These are phyloP conservation scores for Microbotryum violaceum DNA, from an alignment of 1,284 basidiomycete species.

Conservation along the genomic window DNA sequence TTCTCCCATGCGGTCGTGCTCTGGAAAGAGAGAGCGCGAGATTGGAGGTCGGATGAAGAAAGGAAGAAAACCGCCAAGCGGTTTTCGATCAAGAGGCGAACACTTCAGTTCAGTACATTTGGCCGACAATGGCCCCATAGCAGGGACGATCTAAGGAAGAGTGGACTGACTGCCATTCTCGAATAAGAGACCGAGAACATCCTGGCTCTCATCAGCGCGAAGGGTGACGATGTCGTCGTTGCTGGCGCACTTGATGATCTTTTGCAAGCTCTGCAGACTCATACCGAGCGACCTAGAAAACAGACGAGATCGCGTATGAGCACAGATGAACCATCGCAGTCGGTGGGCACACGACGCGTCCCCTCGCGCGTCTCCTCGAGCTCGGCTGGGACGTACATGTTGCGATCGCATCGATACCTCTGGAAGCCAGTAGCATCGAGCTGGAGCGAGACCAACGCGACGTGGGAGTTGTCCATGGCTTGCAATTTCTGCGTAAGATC, in stretches of 20 bases:
- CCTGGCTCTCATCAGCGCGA: constrained; percentile 85
- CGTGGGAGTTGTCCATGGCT: constrained; percentile 99
- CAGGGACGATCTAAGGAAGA: background rate
- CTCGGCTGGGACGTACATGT: constrained; percentile 50
- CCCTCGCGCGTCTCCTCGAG: background rate
- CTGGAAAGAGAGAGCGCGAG: constrained; percentile 44
- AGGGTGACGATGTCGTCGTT: constrained; percentile 91
- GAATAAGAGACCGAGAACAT: constrained; percentile 81
- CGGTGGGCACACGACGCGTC: background rate
- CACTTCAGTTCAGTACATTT: no score
- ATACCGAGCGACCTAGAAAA: constrained; percentile 36
- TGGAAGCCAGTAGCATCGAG: constrained; percentile 72
- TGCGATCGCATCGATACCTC: constrained; percentile 87
- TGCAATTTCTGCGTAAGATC: constrained; percentile 58
- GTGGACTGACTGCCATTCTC: constrained; percentile 71
- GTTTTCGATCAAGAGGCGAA: background rate
- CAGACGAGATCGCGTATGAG: background rate
- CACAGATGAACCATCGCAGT: background rate
- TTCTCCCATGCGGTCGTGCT: constrained; percentile 88
- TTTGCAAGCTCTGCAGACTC: constrained; percentile 72
- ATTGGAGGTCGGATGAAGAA: background rate
- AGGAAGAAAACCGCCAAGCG: background rate
- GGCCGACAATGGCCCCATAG: background rate
- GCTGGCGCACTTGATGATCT: constrained; percentile 94
- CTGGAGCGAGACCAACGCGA: constrained; percentile 83